Percentiles rank a stretch among this genome's conserved stretches.
Evolutionary conservation across 2,329 filamentous ascomycete species (phyloP).

Genomic region (Arthrobotrys pseudoclavata): DNA sequence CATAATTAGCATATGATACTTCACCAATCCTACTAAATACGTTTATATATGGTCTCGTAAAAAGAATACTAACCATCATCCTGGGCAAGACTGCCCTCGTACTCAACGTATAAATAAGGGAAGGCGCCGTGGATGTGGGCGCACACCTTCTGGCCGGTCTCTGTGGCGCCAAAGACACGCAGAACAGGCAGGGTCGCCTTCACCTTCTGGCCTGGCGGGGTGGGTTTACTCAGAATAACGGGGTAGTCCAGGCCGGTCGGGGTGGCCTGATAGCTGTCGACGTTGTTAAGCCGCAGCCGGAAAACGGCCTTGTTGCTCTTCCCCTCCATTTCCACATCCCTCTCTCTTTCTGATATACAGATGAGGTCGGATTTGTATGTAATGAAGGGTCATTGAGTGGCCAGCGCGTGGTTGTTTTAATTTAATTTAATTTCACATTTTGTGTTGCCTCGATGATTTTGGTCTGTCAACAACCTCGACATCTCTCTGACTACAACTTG

Average conservation of each 20-base stretch:
- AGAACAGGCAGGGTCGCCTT: conserved; percentile 83
- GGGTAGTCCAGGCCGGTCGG: conserved; percentile 72
- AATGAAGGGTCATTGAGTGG: neutral
- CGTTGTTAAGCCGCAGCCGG: conserved; percentile 91
- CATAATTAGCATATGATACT: conserved; percentile 40
- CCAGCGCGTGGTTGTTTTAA: neutral
- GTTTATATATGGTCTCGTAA: neutral
- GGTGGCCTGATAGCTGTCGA: conserved; percentile 90
- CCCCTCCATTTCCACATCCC: neutral
- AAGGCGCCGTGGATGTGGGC: conserved; percentile 96
- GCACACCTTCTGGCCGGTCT: conserved; percentile 95
- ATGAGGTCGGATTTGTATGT: neutral
- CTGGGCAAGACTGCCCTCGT: conserved; percentile 76
- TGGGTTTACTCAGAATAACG: conserved; percentile 81
- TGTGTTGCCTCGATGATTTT: neutral
- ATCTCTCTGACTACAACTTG: too few relatives aligned
- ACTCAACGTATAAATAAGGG: conserved; percentile 94
- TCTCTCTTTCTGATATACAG: neutral
- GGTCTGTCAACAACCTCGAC: neutral
- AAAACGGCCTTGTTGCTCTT: conserved; percentile 70
- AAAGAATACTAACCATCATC: conserved; percentile 73
- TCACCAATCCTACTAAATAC: too few relatives aligned
- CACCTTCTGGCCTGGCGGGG: conserved; percentile 71
- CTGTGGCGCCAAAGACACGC: conserved; percentile 90
- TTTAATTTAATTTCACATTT: neutral